phyloP scores from a whole-genome alignment of 495 filamentous ascomycete genomes.

The Penicillium turbatum region DNA sequence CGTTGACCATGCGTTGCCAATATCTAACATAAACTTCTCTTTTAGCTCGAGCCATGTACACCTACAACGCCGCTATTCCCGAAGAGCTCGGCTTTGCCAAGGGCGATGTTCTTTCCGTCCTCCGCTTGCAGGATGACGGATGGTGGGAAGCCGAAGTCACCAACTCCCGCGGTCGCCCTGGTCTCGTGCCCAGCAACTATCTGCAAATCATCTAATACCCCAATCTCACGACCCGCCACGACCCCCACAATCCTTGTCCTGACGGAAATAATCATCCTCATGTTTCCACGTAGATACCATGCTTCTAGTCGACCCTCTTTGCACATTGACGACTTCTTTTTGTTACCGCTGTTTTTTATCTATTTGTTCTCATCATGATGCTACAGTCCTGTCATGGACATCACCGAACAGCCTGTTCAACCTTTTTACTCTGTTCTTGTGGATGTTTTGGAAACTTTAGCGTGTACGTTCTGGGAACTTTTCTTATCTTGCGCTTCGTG shows the following conservation, averaged over 20 bases:
- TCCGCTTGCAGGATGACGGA: slow-evolving; percentile 91
- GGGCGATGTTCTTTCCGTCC: slow-evolving; percentile 85
- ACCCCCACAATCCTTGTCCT: slow-evolving; percentile 19
- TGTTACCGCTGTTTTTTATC: slow-evolving; percentile 6
- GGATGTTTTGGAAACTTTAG: slow-evolving; percentile 12
- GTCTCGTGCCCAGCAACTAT: slow-evolving; percentile 96
- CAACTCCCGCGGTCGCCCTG: slow-evolving; percentile 65
- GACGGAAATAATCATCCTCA: slow-evolving; percentile 23
- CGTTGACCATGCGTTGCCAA: neutral
- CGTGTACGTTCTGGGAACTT: slow-evolving; percentile 5
- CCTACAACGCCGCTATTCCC: slow-evolving; percentile 89
- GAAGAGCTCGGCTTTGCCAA: slow-evolving; percentile 93
- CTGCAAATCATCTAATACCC: slow-evolving; percentile 57
- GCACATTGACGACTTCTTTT: slow-evolving; percentile 23
- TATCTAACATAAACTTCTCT: neutral
- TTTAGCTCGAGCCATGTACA: slow-evolving; percentile 85
- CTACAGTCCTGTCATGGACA: slow-evolving; percentile 1
- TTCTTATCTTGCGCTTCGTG: neutral
- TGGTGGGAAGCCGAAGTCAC: slow-evolving; percentile 99
- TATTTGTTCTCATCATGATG: slow-evolving; percentile 10
- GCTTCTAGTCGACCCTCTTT: slow-evolving; percentile 13
- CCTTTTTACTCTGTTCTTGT: slow-evolving; percentile 2
- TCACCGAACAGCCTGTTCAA: slow-evolving; percentile 6
- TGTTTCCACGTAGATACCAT: slow-evolving; percentile 31
- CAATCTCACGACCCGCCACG: slow-evolving; percentile 28